Percentiles rank a stretch among this genome's conserved stretches.
phyloP scores from a whole-genome alignment of 2,329 filamentous ascomycete genomes.

The Penicillium sumatraense region DNA sequence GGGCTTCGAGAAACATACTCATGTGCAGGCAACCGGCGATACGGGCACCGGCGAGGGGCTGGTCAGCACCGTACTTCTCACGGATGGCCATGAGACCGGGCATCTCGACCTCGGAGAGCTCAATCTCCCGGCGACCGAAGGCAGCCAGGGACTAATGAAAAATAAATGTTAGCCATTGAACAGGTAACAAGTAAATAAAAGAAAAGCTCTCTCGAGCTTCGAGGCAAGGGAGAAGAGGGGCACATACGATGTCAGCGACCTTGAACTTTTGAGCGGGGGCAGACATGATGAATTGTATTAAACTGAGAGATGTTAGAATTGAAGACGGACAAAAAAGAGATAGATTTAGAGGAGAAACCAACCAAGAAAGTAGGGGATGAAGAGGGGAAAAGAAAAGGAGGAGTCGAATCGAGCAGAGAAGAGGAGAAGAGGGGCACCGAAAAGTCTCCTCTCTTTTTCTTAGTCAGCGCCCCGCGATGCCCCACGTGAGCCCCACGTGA shows the following conservation, averaged over 20 bases:
- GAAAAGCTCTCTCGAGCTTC: not conserved
- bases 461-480: not conserved
- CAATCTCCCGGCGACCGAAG: slow-evolving; percentile 98
- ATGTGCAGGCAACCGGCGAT: slow-evolving; percentile 99
- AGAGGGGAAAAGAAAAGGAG: slow-evolving; percentile 19
- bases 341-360: slow-evolving; percentile 15
- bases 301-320: slow-evolving; percentile 14
- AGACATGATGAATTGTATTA: slow-evolving; percentile 55
- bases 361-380: slow-evolving; percentile 15
- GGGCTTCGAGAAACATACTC: slow-evolving; percentile 60
- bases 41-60: slow-evolving; percentile 91
- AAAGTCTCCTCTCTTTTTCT: not conserved
- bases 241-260: slow-evolving; percentile 85
- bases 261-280: slow-evolving; percentile 93
- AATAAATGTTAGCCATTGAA: slow-evolving; percentile 17
- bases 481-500: slow-evolving; percentile 6
- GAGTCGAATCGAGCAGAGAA: slow-evolving; percentile 14
- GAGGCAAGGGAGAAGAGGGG: not conserved
- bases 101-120: slow-evolving; percentile 96
- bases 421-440: slow-evolving; percentile 14
- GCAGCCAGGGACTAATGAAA: slow-evolving; percentile 74
- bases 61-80: slow-evolving; percentile 85
- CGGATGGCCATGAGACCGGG: slow-evolving; percentile 96
- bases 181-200: not conserved
- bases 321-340: slow-evolving; percentile 16